Conservation (phyloP, 495 filamentous ascomycete genomes). For the Elasticomyces elasticus region DNA sequence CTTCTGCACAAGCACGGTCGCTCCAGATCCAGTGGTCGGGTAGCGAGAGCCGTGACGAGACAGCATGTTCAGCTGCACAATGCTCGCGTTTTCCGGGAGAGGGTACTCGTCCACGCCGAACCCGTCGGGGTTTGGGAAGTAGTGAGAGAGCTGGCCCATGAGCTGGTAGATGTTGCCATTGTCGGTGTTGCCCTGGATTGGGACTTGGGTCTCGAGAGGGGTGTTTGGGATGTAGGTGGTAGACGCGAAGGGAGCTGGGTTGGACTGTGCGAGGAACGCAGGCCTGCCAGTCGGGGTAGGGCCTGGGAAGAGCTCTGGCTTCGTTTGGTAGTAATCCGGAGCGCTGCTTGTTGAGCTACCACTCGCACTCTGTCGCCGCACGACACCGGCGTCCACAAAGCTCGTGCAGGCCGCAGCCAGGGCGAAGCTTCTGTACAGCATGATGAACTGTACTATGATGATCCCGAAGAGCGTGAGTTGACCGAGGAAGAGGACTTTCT, state of each 20-base stretch:
- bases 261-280: slow-evolving; percentile 48
- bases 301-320: slow-evolving; percentile 36
- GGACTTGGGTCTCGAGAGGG: slow-evolving; percentile 48
- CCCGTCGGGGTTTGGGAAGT: slow-evolving; percentile 26
- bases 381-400: neutral
- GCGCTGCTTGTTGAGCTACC: neutral
- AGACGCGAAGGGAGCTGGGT: slow-evolving; percentile 41
- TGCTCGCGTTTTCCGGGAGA: slow-evolving; percentile 15
- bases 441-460: slow-evolving; percentile 15
- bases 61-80: slow-evolving; percentile 22
- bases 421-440: slow-evolving; percentile 12
- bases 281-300: slow-evolving; percentile 48
- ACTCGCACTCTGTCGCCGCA: slow-evolving; percentile 1
- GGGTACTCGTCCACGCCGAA: slow-evolving; percentile 23
- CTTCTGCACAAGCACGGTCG: slow-evolving; percentile 28
- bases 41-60: slow-evolving; percentile 20
- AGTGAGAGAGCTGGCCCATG: slow-evolving; percentile 44
- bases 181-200: slow-evolving; percentile 39
- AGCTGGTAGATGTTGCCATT: slow-evolving; percentile 47
- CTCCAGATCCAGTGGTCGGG: slow-evolving; percentile 24
- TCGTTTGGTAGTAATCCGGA: slow-evolving; percentile 46
- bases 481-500: slow-evolving; percentile 2
- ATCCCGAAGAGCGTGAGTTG: slow-evolving; percentile 10
- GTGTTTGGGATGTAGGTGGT: slow-evolving; percentile 44
- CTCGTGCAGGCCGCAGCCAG: slow-evolving; percentile 6